Conservation (phyloP, 2,329 filamentous ascomycete species). For the Aspergillus versicolor region DNA sequence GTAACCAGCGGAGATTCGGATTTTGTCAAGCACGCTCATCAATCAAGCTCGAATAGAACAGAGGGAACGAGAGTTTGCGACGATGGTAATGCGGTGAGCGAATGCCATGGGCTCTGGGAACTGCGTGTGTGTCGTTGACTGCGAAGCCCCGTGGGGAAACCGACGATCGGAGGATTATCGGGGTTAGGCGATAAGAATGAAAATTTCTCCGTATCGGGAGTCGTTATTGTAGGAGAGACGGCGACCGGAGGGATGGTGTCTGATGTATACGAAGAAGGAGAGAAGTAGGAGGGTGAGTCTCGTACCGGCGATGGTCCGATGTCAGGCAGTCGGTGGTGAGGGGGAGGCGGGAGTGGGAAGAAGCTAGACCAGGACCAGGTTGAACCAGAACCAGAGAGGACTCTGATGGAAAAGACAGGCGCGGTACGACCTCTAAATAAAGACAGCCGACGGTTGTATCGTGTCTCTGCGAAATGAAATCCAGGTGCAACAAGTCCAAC, state of each 20-base stretch:
- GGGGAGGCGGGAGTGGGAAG: not conserved
- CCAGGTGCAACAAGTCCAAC: not conserved
- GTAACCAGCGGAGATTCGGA: slow-evolving; percentile 5
- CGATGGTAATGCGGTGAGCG: not conserved
- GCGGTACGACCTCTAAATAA: not conserved
- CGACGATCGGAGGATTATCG: slow-evolving; percentile 3
- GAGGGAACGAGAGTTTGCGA: not conserved
- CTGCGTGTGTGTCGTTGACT: slow-evolving; percentile 1
- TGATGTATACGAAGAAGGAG: not conserved
- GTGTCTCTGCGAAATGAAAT: not conserved
- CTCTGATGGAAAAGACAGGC: not conserved
- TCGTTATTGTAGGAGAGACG: not conserved
- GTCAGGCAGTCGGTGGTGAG: not conserved
- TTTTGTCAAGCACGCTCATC: slow-evolving; percentile 13
- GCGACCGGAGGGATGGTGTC: not conserved
- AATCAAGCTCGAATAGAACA: not conserved
- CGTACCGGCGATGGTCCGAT: slow-evolving; percentile 7
- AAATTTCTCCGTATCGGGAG: not conserved
- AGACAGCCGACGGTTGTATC: not conserved
- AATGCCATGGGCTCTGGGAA: slow-evolving; percentile 7
- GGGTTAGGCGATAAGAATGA: not conserved
- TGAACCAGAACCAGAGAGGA: not conserved
- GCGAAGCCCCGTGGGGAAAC: slow-evolving; percentile 11
- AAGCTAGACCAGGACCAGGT: not conserved
- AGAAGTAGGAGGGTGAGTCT: not conserved